phyloP scores from a whole-genome alignment of 2,329 filamentous ascomycete genomes.

The Fusarium sp. region DNA sequence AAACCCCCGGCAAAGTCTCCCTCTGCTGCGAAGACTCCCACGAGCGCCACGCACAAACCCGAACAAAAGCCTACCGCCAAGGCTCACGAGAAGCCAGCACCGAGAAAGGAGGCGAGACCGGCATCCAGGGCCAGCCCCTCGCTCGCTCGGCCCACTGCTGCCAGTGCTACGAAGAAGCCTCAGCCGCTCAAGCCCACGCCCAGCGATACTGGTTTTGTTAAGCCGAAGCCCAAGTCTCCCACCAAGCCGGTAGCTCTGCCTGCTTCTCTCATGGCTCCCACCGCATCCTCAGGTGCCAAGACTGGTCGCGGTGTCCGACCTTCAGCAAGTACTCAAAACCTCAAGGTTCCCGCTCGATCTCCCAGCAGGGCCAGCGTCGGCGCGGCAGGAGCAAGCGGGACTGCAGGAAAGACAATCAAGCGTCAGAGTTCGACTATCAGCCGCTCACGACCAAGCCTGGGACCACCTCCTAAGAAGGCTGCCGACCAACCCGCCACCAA shows the following conservation, averaged over 20 bases:
- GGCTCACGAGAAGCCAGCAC: slow-evolving; percentile 39
- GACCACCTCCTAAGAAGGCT: slow-evolving; percentile 71
- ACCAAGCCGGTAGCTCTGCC: slow-evolving; percentile 79
- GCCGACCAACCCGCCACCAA: slow-evolving; percentile 56
- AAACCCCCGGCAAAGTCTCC: slow-evolving; percentile 43
- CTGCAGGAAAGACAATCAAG: slow-evolving; percentile 55
- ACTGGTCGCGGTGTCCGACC: slow-evolving; percentile 49
- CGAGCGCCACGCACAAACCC: slow-evolving; percentile 43
- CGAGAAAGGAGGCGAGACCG: slow-evolving; percentile 55
- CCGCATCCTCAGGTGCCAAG: slow-evolving; percentile 78
- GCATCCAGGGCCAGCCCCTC: slow-evolving; percentile 43
- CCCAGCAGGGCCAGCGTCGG: slow-evolving; percentile 63
- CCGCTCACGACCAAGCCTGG: slow-evolving; percentile 68
- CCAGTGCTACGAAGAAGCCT: slow-evolving; percentile 60
- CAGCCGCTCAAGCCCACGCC: slow-evolving; percentile 59
- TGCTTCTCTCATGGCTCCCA: slow-evolving; percentile 78
- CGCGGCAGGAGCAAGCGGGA: slow-evolving; percentile 45
- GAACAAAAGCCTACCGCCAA: slow-evolving; percentile 53
- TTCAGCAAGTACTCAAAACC: slow-evolving; percentile 55
- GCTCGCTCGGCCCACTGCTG: slow-evolving; percentile 50
- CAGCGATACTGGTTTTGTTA: slow-evolving; percentile 63
- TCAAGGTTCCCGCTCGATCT: slow-evolving; percentile 57
- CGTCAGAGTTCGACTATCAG: slow-evolving; percentile 63
- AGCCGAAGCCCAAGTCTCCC: slow-evolving; percentile 77
- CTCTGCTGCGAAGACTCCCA: slow-evolving; percentile 42